Conservation (phyloP, 345 rosid species). For the Trapa bicornis region DNA sequence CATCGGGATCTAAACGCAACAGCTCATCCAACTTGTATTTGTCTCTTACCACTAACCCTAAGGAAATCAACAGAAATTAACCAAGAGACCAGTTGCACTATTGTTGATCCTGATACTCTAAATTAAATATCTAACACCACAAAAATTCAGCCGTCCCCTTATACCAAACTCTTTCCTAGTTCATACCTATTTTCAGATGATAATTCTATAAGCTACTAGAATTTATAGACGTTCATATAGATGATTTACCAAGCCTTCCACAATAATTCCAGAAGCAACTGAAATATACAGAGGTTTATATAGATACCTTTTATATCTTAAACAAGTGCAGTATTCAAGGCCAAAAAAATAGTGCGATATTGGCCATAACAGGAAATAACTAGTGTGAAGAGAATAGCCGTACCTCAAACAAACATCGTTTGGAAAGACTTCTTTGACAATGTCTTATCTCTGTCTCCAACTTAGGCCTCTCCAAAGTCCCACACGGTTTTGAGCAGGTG, state of each 20-base stretch:
- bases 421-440: not conserved
- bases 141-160: not conserved
- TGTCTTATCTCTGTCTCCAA: not conserved
- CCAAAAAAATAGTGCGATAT: not conserved
- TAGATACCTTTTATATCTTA: not conserved
- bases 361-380: not conserved
- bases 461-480: constrained; percentile 3
- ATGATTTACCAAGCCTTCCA: too few species aligned
- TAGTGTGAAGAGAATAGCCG: not conserved
- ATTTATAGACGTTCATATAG: not conserved
- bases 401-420: not conserved
- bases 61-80: not conserved
- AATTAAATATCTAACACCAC: not conserved
- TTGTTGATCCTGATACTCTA: not conserved
- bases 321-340: not conserved
- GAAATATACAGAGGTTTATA: not conserved
- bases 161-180: not conserved
- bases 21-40: too few species aligned
- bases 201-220: not conserved
- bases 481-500: constrained; percentile 10
- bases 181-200: not conserved
- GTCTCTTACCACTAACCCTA: not conserved
- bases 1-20: too few species aligned
- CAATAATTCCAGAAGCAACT: not conserved
- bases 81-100: not conserved